Conservation (phyloP, 139 green algal species). For the Coelastrella sp. region DNA sequence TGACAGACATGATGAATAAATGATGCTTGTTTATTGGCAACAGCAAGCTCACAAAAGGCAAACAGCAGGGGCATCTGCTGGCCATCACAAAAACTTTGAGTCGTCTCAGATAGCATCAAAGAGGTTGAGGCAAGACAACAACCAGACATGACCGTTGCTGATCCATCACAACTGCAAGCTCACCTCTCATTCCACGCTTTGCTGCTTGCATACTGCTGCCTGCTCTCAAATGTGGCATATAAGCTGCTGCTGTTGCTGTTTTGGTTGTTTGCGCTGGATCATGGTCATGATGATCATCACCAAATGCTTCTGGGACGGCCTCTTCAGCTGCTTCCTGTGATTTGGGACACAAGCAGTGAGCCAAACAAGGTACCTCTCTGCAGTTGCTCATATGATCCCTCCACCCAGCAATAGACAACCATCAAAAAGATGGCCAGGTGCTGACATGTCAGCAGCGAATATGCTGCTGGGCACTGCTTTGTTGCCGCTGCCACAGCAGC, state of each 20-base stretch:
- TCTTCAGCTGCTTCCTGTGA: slow-evolving; percentile 21
- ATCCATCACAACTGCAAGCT: background rate
- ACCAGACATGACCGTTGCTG: background rate
- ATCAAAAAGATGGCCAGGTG: background rate
- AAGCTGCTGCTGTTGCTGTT: background rate
- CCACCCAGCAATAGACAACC: background rate
- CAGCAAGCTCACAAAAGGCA: background rate
- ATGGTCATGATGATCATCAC: background rate
- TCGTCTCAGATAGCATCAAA: background rate
- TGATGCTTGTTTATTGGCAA: background rate
- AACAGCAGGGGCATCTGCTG: background rate
- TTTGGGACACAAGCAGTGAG: background rate
- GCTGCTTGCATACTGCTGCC: background rate
- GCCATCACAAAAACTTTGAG: background rate
- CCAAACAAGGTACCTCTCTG: background rate
- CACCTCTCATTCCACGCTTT: slow-evolving; percentile 30
- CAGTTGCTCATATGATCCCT: too few relatives aligned
- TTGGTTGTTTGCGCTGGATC: background rate
- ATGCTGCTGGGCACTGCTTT: background rate
- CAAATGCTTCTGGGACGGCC: slow-evolving; percentile 20
- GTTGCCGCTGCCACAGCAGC: background rate
- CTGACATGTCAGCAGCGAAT: background rate
- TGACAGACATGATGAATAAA: background rate
- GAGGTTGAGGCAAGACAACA: background rate
- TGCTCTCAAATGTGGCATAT: background rate